Base-by-base conservation (phyloP, 2,329 filamentous ascomycete genomes). In the Didymella sp. region DNA sequence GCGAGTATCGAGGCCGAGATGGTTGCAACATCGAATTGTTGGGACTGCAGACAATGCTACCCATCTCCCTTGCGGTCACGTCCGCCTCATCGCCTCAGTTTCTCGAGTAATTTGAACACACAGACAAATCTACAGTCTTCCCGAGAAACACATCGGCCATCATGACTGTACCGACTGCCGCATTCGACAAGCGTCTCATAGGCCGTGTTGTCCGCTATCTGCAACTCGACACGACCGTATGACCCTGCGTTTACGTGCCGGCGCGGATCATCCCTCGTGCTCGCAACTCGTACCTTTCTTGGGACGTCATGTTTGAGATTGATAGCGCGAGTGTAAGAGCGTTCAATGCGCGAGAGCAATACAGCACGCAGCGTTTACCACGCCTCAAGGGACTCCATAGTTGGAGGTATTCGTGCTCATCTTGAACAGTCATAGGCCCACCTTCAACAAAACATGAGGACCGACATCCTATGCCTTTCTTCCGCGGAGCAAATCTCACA, bases 261-360 rank as follows among this genome's bases (percentile, higher is more conserved):
- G 31, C 24, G 51, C 47, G 15, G 30, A 47, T 47, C 43, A 42
- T 27, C 6, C 17, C 8, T 47, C 13, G 25, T 21, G 25, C n/a
- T 47, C n/a, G 25, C 30, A 44, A 25, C 7, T 43, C 9, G 43
- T 49, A 21, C 24, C 42, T 37, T 48, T 48, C 25, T 5, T 37
- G n/a, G 31, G 38, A 52, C 37, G 48, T 52, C 54, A 52, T 52
- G 24, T 57, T 51, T 25, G n/a, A 52, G 48, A 41, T 41, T 3
- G 38, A 41, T 24, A n/a, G 22, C 35, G 38, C 22, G 7, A 41
- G 19, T n/a, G 37, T 25, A 12, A 41, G 22, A 4, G 21, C 12
- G 3, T 12, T 25, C 6, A 7, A 25, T 38, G 19, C 13, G 35
- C 35, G 19, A 37, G 33, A 5, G 22, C 38, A 41, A 6, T 24